These are phyloP conservation scores for Eutypa lata DNA, from an alignment of 2,329 filamentous ascomycete species.

Conservation along the genomic window DNA sequence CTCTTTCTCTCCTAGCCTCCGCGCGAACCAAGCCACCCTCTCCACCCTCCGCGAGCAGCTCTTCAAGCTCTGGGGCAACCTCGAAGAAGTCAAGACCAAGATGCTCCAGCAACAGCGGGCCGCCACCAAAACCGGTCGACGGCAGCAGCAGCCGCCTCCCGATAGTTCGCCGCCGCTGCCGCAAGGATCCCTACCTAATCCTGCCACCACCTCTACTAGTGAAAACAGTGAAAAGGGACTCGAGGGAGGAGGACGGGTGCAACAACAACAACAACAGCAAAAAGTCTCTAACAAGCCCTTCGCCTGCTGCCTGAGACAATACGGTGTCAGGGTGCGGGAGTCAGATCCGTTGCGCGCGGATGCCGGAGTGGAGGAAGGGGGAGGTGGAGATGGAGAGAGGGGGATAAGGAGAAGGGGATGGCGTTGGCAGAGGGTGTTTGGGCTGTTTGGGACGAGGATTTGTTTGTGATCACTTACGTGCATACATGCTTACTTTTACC, in stretches of 20 bases:
- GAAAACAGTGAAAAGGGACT: conserved; percentile 6
- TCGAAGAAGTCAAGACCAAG: conserved; percentile 65
- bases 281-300: conserved; percentile 58
- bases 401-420: conserved; percentile 28
- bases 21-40: conserved; percentile 46
- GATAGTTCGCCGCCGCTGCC: conserved; percentile 34
- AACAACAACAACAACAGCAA: conserved; percentile 11
- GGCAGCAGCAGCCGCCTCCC: conserved; percentile 29
- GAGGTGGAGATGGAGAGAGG: background rate
- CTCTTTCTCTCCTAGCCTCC: conserved; percentile 44
- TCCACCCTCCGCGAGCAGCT: conserved; percentile 63
- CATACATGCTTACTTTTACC: too few species aligned
- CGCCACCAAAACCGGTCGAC: conserved; percentile 19
- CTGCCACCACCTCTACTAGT: too few species aligned
- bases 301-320: conserved; percentile 68
- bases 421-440: conserved; percentile 60
- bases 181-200: too few species aligned
- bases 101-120: conserved; percentile 23
- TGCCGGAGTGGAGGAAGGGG: conserved; percentile 33
- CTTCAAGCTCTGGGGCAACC: conserved; percentile 79
- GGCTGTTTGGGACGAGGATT: conserved; percentile 64
- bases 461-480: conserved; percentile 10
- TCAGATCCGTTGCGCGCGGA: conserved; percentile 39
- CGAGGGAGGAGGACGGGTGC: conserved; percentile 6
- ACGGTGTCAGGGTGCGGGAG: conserved; percentile 53